Evolutionary conservation across 148 eudicot species (phyloP), one percentile per base, ranked within the genome.

Genomic region (Diospyros kaki): DNA sequence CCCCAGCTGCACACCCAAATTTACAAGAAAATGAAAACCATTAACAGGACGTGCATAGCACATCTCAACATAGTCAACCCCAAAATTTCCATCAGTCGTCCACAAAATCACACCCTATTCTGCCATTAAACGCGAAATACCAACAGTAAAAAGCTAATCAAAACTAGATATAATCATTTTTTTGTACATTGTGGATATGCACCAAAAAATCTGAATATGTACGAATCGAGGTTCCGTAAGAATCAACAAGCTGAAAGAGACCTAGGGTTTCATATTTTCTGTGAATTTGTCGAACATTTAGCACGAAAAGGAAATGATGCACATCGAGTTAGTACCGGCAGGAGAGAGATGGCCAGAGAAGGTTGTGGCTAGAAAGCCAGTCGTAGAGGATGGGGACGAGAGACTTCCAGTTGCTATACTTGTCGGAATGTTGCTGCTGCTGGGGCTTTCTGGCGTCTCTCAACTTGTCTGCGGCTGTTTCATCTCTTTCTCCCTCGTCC

Each of bases 1-100:
- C 98, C 98, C 98, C 98, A 94, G 77, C 98, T 94, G 80, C 70
- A 73, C 67, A 45, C 62, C 51, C 28, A 28, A 56, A 73, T 11
- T 12, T 5, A 68, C 15, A 28, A 15, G 11, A 15, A 7, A 73
- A 62, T 41, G 39, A 42, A 55, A 68, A 53, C 14, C 54, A 59
- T 46, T 11, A 18, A 0, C 6, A 50, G 43, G 11, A 14, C 2
- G 28, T 28, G 28, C 0, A 18, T 2, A 6, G 40, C 58, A 54
- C 18, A 17, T 50, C n/a, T 43, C 3, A 58, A 44, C 42, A 14
- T 41, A 74, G 64, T 45, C 46, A 64, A 10, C 18, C 28, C 28
- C 28, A 28, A 28, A 28, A 28, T 28, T 28, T 7, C 44, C 12
- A 70, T 15, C 18, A 5, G 6, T 13, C 10, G 15, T 15, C 9